Evolutionary conservation across 1,139 yeast genomes (phyloP).

Genomic region (Zygosaccharomyces pseudobailii): DNA sequence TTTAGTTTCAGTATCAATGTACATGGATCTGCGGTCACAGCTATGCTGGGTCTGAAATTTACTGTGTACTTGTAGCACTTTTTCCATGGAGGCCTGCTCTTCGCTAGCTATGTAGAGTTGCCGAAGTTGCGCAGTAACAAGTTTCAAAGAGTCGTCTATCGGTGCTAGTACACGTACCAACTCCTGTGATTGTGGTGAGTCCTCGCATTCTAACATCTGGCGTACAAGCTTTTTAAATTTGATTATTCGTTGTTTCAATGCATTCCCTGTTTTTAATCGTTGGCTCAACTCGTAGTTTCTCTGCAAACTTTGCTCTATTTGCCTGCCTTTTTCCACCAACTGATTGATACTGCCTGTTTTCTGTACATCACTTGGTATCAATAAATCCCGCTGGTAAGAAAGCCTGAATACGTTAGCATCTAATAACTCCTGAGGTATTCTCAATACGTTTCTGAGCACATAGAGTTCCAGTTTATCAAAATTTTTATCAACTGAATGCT

Average conservation of each 20-base stretch:
- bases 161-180: slow-evolving; percentile 24
- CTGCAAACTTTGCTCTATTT: slow-evolving; percentile 19
- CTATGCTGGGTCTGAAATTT: slow-evolving; percentile 4
- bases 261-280: slow-evolving; percentile 12
- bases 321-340: slow-evolving; percentile 16
- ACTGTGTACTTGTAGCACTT: slow-evolving; percentile 12
- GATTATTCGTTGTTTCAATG: slow-evolving; percentile 13
- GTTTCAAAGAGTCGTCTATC: slow-evolving; percentile 27
- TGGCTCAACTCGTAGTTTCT: slow-evolving; percentile 17
- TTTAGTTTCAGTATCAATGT: slow-evolving; percentile 18
- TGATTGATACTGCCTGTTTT: slow-evolving; percentile 10
- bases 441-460: slow-evolving; percentile 68
- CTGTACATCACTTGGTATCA: slow-evolving; percentile 12
- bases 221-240: slow-evolving; percentile 19
- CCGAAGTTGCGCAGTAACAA: slow-evolving; percentile 24
- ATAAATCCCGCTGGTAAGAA: slow-evolving; percentile 61
- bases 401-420: slow-evolving; percentile 63
- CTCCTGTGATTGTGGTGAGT: slow-evolving; percentile 8
- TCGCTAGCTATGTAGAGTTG: slow-evolving; percentile 27
- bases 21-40: slow-evolving; percentile 16
- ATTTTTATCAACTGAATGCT: slow-evolving; percentile 72
- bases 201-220: slow-evolving; percentile 12
- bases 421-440: slow-evolving; percentile 67
- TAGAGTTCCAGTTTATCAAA: slow-evolving; percentile 87
- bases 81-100: slow-evolving; percentile 24